phyloP scores from a whole-genome alignment of 2,329 filamentous ascomycete species.

The Monosporascus sp. region DNA sequence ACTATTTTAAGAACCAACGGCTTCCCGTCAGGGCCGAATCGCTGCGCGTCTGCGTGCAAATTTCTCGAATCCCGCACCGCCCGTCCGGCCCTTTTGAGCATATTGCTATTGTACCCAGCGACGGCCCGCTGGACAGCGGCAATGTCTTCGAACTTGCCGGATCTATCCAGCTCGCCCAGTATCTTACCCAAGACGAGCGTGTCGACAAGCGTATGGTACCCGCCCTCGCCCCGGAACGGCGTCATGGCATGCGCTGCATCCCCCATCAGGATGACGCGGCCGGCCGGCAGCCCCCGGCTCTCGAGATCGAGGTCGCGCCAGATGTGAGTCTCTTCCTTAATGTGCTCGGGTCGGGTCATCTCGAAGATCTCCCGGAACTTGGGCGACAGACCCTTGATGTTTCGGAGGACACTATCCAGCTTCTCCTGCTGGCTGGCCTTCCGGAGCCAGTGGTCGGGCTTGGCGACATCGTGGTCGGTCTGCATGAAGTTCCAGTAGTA shows the following conservation, averaged over 20 bases:
- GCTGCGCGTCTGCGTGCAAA: too few relatives aligned
- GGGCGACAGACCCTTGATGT: constrained; percentile 8
- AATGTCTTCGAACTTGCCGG: too few relatives aligned
- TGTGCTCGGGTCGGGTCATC: constrained; percentile 5
- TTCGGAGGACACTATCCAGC: constrained; percentile 34
- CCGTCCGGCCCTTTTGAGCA: too few relatives aligned
- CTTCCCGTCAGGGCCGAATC: too few relatives aligned
- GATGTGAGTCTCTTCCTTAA: constrained; percentile 5
- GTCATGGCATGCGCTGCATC: constrained; percentile 16
- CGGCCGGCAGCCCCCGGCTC: constrained; percentile 7
- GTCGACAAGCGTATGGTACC: too few relatives aligned
- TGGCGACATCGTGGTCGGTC: constrained; percentile 60
- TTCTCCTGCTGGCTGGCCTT: constrained; percentile 43
- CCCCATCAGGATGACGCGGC: constrained; percentile 13
- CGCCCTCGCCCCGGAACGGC: neutral
- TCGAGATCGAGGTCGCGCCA: constrained; percentile 7
- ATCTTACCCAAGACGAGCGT: too few relatives aligned
- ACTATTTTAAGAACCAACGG: too few relatives aligned
- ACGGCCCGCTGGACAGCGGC: too few relatives aligned
- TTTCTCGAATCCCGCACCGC: too few relatives aligned
- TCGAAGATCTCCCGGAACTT: constrained; percentile 14
- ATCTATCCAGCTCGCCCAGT: too few relatives aligned
- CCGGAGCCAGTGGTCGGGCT: constrained; percentile 80
- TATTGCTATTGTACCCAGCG: too few relatives aligned
- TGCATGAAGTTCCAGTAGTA: constrained; percentile 19